These are phyloP conservation scores for Mycena sp. DNA, from an alignment of 1,284 basidiomycete species.

Conservation along the genomic window DNA sequence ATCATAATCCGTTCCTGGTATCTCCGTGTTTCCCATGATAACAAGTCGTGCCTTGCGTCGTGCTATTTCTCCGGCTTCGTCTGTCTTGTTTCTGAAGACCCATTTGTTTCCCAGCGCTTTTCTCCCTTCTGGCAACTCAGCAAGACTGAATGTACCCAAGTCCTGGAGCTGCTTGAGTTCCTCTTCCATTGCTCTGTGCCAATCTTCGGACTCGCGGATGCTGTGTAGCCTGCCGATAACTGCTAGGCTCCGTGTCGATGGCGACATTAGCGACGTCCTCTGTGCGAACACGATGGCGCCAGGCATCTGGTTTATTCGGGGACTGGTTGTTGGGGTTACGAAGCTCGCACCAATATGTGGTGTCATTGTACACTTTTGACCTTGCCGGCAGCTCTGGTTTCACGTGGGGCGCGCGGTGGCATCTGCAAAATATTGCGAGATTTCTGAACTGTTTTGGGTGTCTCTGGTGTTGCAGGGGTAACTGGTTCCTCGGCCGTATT, in stretches of 20 bases:
- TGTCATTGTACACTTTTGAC: slow-evolving; percentile 4
- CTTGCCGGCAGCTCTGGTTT: background rate
- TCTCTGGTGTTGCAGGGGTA: background rate
- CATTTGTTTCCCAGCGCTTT: slow-evolving; percentile 17
- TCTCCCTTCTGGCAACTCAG: background rate
- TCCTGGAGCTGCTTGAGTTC: slow-evolving; percentile 22
- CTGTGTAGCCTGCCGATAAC: background rate
- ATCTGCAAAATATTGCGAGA: slow-evolving; percentile 5
- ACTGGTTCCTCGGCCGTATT: background rate
- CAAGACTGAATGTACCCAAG: slow-evolving; percentile 9
- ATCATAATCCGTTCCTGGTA: slow-evolving; percentile 19
- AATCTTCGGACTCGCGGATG: slow-evolving; percentile 29
- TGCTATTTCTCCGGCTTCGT: slow-evolving; percentile 1
- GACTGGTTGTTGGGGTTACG: slow-evolving; percentile 8
- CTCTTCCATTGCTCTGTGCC: slow-evolving; percentile 22
- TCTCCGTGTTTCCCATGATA: slow-evolving; percentile 5
- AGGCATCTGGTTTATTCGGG: slow-evolving; percentile 8
- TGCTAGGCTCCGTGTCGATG: background rate
- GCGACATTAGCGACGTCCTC: slow-evolving; percentile 9
- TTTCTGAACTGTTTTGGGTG: background rate
- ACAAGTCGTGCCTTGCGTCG: slow-evolving; percentile 17
- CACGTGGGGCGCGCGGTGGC: background rate
- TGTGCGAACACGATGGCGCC: slow-evolving; percentile 1
- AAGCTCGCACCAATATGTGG: slow-evolving; percentile 3
- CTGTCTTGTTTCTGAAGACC: slow-evolving; percentile 13